phyloP scores from a whole-genome alignment of 2,329 filamentous ascomycete species.

The Xenosphaeropsis pyriputrescens region DNA sequence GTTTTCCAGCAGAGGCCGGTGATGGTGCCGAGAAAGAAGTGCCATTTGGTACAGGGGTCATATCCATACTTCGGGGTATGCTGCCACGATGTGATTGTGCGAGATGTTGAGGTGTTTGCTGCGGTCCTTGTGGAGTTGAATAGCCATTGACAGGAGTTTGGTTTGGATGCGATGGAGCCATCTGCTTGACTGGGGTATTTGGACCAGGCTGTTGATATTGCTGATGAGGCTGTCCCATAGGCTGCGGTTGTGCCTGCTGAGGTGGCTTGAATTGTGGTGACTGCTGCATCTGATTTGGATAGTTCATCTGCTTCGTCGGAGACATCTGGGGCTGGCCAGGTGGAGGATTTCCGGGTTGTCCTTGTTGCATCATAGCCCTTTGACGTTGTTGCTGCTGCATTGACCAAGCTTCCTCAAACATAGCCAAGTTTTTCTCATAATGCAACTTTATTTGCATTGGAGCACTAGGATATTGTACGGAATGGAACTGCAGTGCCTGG shows the following conservation, averaged over 20 bases:
- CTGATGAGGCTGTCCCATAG: slow-evolving; percentile 25
- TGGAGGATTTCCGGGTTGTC: slow-evolving; percentile 12
- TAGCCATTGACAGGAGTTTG: slow-evolving; percentile 35
- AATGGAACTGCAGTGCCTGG: slow-evolving; percentile 44
- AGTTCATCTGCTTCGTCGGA: slow-evolving; percentile 23
- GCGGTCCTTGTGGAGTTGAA: slow-evolving; percentile 27
- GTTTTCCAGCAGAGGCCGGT: slow-evolving; percentile 21
- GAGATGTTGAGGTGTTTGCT: slow-evolving; percentile 21
- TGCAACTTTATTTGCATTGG: slow-evolving; percentile 54
- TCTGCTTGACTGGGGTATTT: slow-evolving; percentile 30
- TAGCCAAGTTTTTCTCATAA: slow-evolving; percentile 61
- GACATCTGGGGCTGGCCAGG: slow-evolving; percentile 23
- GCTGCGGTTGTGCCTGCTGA: slow-evolving; percentile 29
- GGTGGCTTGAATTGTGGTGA: slow-evolving; percentile 38
- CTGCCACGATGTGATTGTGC: slow-evolving; percentile 31
- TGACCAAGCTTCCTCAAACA: slow-evolving; percentile 60
- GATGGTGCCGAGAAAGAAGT: slow-evolving; percentile 29
- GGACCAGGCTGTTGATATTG: slow-evolving; percentile 23
- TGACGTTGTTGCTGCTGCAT: slow-evolving; percentile 38
- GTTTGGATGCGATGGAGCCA: slow-evolving; percentile 24
- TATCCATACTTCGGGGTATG: slow-evolving; percentile 19
- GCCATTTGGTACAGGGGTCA: slow-evolving; percentile 16
- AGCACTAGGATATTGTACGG: slow-evolving; percentile 49
- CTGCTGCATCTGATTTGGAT: slow-evolving; percentile 31
- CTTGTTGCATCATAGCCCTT: slow-evolving; percentile 13